Evolutionary conservation across 208 protist genomes (phyloP), one percentile per base, ranked within the genome.

Genomic region (Phytomonas sp.): DNA sequence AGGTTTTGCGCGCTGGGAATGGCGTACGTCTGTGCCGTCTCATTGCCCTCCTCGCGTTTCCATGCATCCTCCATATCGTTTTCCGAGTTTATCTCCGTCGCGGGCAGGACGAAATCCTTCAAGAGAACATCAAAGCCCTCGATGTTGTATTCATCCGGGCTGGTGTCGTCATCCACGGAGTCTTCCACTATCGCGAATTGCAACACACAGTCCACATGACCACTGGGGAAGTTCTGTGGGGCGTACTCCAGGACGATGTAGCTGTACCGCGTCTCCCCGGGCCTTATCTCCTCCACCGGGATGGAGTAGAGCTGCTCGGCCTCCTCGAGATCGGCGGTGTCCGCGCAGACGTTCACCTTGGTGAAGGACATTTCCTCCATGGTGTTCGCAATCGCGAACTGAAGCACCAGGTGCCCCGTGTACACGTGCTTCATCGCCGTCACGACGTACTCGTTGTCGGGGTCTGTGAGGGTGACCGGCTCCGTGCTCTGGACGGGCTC

Each of bases 371-470:
- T 77, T 6, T 83, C 81, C n/a, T 97, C 87, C 73, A 99, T 91
- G 26, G 92, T 98, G 86, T 99, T 99, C 59, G 83, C 86, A 19
- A 97, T 80, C 71, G 76, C 76, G 82, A 98, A 99, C 81, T 98
- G 96, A 60, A 99, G 77, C 14, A 99, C 87, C 65, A 99, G 66
- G 79, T 99, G 88, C 64, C 11, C 6, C 8, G 80, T 68, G 81
- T 95, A 99, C 12, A 92, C 36, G 75, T 99, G 97, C 81, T 98
- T 99, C 72, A 98, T 86, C 70, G 90, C 97, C n/a, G 82, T 82
- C 33, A 99, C 97, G 10, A 98, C 94, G 81, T 99, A 99, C 81
- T 99, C 98, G 62, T 91, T 97, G 78, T 99, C 98, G 0, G 84
- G 49, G 73, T 99, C 97, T 11, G 98, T 99, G 11, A 99, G 80